Conservation (phyloP, 2,329 filamentous ascomycete genomes). For the Neonectria neomacrospora region DNA sequence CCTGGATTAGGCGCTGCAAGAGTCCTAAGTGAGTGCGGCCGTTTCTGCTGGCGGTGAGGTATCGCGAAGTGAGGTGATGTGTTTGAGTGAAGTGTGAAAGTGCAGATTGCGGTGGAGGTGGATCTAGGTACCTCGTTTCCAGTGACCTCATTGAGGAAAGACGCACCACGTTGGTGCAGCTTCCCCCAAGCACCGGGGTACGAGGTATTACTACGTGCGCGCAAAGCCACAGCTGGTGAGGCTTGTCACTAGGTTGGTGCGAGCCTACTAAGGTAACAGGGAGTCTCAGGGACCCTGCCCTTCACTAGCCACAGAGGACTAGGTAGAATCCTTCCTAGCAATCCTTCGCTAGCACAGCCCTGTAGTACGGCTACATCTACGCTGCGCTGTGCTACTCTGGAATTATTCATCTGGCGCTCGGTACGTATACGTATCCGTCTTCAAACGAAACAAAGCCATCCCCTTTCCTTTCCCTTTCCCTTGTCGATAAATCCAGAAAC, state of each 20-base stretch:
- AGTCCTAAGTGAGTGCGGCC: slow-evolving; percentile 16
- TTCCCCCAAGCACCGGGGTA: neutral
- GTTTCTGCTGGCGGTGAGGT: slow-evolving; percentile 21
- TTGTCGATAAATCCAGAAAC: neutral
- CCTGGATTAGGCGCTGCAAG: slow-evolving; percentile 1
- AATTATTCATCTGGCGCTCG: slow-evolving; percentile 11
- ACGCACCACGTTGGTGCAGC: slow-evolving; percentile 16
- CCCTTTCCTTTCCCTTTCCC: slow-evolving; percentile 19
- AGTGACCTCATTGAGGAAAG: slow-evolving; percentile 24
- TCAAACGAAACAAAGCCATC: slow-evolving; percentile 14
- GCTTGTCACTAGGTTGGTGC: neutral
- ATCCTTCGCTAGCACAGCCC: slow-evolving; percentile 2
- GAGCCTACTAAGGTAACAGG: neutral
- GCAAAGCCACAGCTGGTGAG: slow-evolving; percentile 6
- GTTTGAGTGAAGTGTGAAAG: slow-evolving; percentile 2
- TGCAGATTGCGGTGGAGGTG: neutral
- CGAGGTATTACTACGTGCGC: neutral
- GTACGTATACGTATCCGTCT: slow-evolving; percentile 22
- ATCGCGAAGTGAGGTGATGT: slow-evolving; percentile 6
- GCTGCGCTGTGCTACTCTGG: slow-evolving; percentile 13
- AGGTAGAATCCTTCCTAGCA: neutral
- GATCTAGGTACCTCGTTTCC: slow-evolving; percentile 9
- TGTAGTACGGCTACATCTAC: neutral
- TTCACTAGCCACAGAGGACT: neutral
- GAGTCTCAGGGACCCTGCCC: neutral